phyloP scores from a whole-genome alignment of 108 stramenopile genomes.

The Nannochloropsis gaditana region DNA sequence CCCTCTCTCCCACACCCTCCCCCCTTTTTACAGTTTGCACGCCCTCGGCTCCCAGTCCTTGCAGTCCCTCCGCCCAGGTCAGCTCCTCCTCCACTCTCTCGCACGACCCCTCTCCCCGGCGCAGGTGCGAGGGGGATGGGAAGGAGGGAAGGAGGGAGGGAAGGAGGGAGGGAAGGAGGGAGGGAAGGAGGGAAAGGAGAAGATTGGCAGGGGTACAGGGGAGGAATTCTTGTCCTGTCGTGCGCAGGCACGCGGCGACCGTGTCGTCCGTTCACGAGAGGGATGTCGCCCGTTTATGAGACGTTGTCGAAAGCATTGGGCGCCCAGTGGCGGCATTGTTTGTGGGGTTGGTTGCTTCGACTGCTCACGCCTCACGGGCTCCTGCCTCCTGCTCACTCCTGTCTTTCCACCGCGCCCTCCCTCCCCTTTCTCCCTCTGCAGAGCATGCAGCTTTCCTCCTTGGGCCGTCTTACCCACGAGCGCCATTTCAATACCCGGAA shows the following conservation, averaged over 20 bases:
- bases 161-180: background rate
- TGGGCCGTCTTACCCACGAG: conserved; percentile 71
- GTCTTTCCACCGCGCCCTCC: conserved; percentile 14
- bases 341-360: background rate
- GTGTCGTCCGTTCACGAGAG: too few relatives aligned
- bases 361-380: background rate
- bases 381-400: background rate
- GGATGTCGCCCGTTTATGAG: too few relatives aligned
- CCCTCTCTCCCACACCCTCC: background rate
- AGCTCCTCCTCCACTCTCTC: conserved; percentile 65
- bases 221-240: too few relatives aligned
- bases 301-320: too few relatives aligned
- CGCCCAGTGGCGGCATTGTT: background rate
- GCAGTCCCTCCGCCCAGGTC: conserved; percentile 57
- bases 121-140: background rate
- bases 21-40: background rate
- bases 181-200: background rate
- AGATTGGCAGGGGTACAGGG: background rate
- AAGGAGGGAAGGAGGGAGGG: background rate
- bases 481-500: conserved; percentile 69
- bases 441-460: conserved; percentile 65
- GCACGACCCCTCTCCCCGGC: conserved; percentile 48
- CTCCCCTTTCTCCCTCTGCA: conserved; percentile 41
- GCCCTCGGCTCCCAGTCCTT: conserved; percentile 65
- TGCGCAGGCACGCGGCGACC: too few relatives aligned